Evolutionary conservation across 805 yeast genomes (phyloP).

Genomic region (Danielia oregonensis): DNA sequence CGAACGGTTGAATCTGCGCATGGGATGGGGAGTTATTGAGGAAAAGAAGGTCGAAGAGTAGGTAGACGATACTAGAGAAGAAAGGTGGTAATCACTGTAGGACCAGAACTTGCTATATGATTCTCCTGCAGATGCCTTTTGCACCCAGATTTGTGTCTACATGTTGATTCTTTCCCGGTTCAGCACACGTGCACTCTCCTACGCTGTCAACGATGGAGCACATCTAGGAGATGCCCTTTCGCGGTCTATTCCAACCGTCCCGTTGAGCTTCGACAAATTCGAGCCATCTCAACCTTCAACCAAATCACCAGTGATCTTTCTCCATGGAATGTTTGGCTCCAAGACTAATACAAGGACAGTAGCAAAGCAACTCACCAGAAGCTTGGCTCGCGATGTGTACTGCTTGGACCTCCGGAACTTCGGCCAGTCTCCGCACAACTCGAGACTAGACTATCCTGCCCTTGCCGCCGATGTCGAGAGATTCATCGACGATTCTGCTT

Average conservation of each 20-base stretch:
- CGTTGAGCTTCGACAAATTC: slow-evolving; percentile 51
- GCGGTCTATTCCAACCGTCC: slow-evolving; percentile 45
- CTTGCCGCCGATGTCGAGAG: slow-evolving; percentile 82
- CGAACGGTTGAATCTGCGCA: slow-evolving; percentile 64
- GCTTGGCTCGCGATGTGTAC: slow-evolving; percentile 54
- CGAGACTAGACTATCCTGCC: slow-evolving; percentile 70
- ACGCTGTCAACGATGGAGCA: slow-evolving; percentile 7
- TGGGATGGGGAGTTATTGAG: slow-evolving; percentile 62
- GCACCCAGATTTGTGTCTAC: background rate
- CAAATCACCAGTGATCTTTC: slow-evolving; percentile 63
- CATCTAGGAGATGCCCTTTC: slow-evolving; percentile 32
- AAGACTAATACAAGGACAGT: slow-evolving; percentile 77
- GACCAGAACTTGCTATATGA: too few species aligned
- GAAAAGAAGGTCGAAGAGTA: slow-evolving; percentile 24
- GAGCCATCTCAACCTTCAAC: slow-evolving; percentile 22
- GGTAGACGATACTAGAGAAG: slow-evolving; percentile 1
- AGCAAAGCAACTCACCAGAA: slow-evolving; percentile 52
- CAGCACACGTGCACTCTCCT: slow-evolving; percentile 1
- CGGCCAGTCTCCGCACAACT: slow-evolving; percentile 83
- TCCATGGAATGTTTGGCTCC: slow-evolving; percentile 90
- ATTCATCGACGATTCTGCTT: slow-evolving; percentile 49
- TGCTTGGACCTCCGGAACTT: slow-evolving; percentile 84
- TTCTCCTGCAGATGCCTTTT: too few species aligned
- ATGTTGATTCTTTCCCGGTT: background rate
- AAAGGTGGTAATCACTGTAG: too few species aligned